These are phyloP conservation scores for Russula olivacea DNA, from an alignment of 768 basidiomycete genomes.

Conservation along the genomic window DNA sequence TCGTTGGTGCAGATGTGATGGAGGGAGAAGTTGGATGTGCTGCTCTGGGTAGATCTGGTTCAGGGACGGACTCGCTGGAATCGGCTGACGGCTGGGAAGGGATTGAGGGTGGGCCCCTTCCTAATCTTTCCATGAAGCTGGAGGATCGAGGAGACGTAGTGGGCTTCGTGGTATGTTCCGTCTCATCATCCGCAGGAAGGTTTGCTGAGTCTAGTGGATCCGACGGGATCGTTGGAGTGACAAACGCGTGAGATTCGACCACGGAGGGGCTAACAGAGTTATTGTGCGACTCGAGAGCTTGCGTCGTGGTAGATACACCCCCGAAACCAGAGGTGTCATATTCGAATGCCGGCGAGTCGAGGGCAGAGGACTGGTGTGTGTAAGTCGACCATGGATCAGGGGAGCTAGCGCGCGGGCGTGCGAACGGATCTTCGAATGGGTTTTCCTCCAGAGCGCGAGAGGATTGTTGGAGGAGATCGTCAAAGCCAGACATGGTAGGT, in stretches of 20 bases:
- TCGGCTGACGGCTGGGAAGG: slow-evolving; percentile 25
- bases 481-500: slow-evolving; percentile 27
- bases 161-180: slow-evolving; percentile 20
- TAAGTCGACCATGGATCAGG: slow-evolving; percentile 30
- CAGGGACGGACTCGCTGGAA: slow-evolving; percentile 18
- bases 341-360: slow-evolving; percentile 15
- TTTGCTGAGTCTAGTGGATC: slow-evolving; percentile 43
- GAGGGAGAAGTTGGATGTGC: slow-evolving; percentile 27
- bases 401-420: slow-evolving; percentile 25
- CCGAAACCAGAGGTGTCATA: slow-evolving; percentile 20
- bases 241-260: neutral
- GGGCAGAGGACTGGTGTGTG: neutral
- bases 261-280: neutral
- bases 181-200: slow-evolving; percentile 25
- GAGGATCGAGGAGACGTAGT: slow-evolving; percentile 32
- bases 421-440: slow-evolving; percentile 31
- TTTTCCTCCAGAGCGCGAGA: slow-evolving; percentile 28
- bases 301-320: slow-evolving; percentile 4
- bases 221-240: neutral
- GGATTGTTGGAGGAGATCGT: slow-evolving; percentile 28
- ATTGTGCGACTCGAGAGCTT: neutral
- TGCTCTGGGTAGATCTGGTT: neutral
- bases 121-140: slow-evolving; percentile 51
- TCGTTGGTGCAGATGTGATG: slow-evolving; percentile 11
- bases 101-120: slow-evolving; percentile 6